Evolutionary conservation across 192 early-diverging fungal species (phyloP), one percentile per base, ranked within the genome.

Genomic region (Linnemannia exigua): DNA sequence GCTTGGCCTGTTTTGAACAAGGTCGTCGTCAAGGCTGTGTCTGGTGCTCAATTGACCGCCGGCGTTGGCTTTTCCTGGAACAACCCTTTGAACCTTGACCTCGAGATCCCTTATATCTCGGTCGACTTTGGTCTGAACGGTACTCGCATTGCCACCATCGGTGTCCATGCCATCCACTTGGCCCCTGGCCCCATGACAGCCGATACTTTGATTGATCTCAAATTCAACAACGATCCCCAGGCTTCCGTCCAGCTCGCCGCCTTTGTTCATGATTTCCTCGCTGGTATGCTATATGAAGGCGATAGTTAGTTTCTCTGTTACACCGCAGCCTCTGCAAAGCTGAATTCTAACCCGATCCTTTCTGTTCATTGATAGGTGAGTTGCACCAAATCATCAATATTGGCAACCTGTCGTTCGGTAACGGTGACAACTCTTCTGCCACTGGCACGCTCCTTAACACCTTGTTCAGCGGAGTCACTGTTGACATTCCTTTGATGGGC

Each of bases 321-420:
- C 19, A 36, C 1, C 9, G 41, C 41, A 9, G 41, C n/a, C n/a
- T n/a, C n/a, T n/a, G n/a, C n/a, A n/a, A 44, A 6, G 41, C 41
- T n/a, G 22, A 12, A 5, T 38, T 22, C 58, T 44, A 35, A 61
- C 38, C 12, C 38, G 20, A 6, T 31, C 48, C 44, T 33, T 11
- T 19, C 19, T 75, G 8, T 63, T 5, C 0, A 20, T 35, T 16
- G 1, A 28, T 31, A 73, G 79, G 79, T 12, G 36, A 70, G 22
- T n/a, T 80, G 70, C 44, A 67, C 71, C 70, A 80, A 35, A 46
- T 74, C 15, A 28, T 80, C 79, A 80, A 80, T 58, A 80, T 80
- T 51, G 77, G 77, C 41, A 79, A 79, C 41, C 38, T 80, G 44
- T 67, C 71, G 37, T 79, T 79, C 38, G 70, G 76, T 72, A 70